Conservation (phyloP, 306 rosid genomes). For the Glycyrrhiza uralensis region DNA sequence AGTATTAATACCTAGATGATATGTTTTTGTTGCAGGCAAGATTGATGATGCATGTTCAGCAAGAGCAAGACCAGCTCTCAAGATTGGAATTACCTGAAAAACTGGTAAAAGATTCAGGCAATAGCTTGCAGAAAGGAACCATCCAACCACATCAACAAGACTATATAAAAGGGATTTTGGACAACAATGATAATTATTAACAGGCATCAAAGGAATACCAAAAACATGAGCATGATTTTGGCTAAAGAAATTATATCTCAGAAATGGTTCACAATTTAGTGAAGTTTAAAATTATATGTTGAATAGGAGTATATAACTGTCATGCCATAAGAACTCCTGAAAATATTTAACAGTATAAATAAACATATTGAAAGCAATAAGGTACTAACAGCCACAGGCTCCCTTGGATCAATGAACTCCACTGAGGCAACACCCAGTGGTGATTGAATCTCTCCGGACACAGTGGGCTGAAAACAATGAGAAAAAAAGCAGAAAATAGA, state of each 20-base stretch:
- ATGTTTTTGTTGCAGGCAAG: constrained; percentile 80
- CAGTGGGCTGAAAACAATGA: constrained; percentile 62
- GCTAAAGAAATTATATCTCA: neutral
- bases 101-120: constrained; percentile 24
- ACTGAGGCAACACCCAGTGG: constrained; percentile 86
- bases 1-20: constrained; percentile 74
- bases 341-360: neutral
- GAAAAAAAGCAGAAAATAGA: neutral
- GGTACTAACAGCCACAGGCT: constrained; percentile 72
- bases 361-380: constrained; percentile 14
- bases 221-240: constrained; percentile 3
- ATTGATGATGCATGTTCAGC: constrained; percentile 75
- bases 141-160: neutral
- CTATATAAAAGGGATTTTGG: neutral
- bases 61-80: constrained; percentile 92
- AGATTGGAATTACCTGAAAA: constrained; percentile 82
- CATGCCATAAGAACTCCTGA: neutral
- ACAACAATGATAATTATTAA: neutral
- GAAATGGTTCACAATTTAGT: constrained; percentile 1
- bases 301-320: neutral
- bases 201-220: neutral
- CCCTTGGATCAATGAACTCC: constrained; percentile 91
- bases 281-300: neutral
- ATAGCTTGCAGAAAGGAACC: constrained; percentile 24
- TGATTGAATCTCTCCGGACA: constrained; percentile 84